phyloP scores from a whole-genome alignment of 2,329 filamentous ascomycete species.

The Colletotrichum sp. region DNA sequence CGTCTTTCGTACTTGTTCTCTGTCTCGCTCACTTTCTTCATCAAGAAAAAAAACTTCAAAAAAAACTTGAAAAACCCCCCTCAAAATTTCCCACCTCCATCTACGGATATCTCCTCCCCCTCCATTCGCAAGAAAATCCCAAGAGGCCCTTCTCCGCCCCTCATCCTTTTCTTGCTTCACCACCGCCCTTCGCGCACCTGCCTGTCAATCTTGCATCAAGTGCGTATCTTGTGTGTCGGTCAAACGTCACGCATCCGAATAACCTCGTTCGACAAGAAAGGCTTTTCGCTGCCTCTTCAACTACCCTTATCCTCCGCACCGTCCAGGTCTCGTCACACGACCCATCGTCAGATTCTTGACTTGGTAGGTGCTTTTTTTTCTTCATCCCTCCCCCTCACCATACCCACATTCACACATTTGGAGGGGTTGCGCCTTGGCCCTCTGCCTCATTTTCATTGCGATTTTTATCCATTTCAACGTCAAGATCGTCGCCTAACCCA shows the following conservation, averaged over 20 bases:
- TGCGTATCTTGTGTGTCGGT: constrained; percentile 22
- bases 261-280: constrained; percentile 12
- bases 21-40: constrained; percentile 62
- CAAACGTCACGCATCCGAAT: constrained; percentile 21
- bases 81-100: constrained; percentile 33
- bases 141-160: constrained; percentile 1
- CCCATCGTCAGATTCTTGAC: constrained; percentile 18
- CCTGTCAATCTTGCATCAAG: constrained; percentile 20
- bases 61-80: constrained; percentile 63
- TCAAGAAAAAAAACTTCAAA: constrained; percentile 59
- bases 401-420: background rate
- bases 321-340: constrained; percentile 7
- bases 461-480: background rate
- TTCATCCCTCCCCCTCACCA: background rate
- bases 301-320: constrained; percentile 5
- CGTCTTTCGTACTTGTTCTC: constrained; percentile 64
- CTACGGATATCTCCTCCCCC: constrained; percentile 21
- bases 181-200: constrained; percentile 22
- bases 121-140: constrained; percentile 15
- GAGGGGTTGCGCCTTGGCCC: background rate
- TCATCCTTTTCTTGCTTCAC: constrained; percentile 18
- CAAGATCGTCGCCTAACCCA: background rate
- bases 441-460: background rate
- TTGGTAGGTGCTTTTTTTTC: constrained; percentile 9
- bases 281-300: background rate